Evolutionary conservation across 306 rosid genomes (phyloP).

Genomic region (Heteromeles arbutifolia): DNA sequence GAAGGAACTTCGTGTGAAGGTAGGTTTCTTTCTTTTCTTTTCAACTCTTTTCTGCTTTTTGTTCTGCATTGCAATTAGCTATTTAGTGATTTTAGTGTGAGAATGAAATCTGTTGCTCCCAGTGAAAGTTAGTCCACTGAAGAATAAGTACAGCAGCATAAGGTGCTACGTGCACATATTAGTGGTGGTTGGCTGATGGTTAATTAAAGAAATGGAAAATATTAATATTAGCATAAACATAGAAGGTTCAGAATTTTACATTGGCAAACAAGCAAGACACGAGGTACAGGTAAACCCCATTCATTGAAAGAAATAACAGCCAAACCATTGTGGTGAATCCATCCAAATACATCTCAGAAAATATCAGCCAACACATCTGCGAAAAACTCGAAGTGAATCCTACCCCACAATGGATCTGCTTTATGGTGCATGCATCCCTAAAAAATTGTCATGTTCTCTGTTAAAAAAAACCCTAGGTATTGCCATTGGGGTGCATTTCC

Average conservation of each 20-base stretch:
- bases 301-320: not conserved
- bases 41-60: not conserved
- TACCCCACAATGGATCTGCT: not conserved
- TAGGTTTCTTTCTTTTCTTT: slow-evolving; percentile 13
- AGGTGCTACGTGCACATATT: not conserved
- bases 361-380: not conserved
- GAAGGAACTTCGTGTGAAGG: slow-evolving; percentile 98
- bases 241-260: not conserved
- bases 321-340: not conserved
- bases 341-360: not conserved
- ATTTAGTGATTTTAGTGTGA: not conserved
- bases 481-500: not conserved
- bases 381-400: not conserved
- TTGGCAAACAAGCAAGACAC: not conserved
- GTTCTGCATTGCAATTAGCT: not conserved
- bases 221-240: too few species aligned
- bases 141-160: not conserved
- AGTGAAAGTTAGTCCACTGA: not conserved
- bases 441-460: not conserved
- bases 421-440: not conserved
- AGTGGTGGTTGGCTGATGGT: not conserved
- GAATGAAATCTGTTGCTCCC: not conserved
- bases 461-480: not conserved
- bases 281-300: too few species aligned
- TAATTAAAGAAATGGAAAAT: not conserved